Base-by-base conservation (phyloP, 1,284 basidiomycete genomes). In the Leccinum subrobustum region DNA sequence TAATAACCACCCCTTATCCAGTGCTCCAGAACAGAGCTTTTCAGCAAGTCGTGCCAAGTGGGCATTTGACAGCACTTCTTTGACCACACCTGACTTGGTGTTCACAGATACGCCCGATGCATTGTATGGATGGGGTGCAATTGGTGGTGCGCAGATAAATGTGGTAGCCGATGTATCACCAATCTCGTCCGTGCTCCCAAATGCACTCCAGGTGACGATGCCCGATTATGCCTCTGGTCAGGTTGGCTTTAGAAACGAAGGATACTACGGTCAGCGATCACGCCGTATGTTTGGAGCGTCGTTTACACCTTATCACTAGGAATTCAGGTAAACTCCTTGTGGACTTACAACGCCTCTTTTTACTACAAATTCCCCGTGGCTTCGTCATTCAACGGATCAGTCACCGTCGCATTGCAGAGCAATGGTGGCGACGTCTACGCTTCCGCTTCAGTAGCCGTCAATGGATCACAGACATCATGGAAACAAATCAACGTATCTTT, bases 311-410 rank as follows among this genome's bases (percentile, higher is more conserved):
- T 25, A 29, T 52, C 53, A 44, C 12, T 61, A 89, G 88, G 88
- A 16, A 88, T 91, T 70, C 85, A 83, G 51, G 79, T 91, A 29
- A 75, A 83, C 51, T 70, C 80, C 0, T 71, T 77, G 1, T 83
- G 81, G 74, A 83, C 78, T 1, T 91, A 91, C 72, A 82, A 78
- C 11, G 86, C 84, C 0, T 88, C 87, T 0, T 84, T 91, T 66
- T 88, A 79, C 70, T 87, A 83, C 68, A 83, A 80, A 58, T 85
- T 87, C 73, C 81, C 86, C 0, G 65, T 70, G 2, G 64, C 78
- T 5, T 81, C 83, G 1, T 72, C 73, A 8, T 83, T 84, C 68
- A 65, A 73, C 3, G 82, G 81, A 4, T 73, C 66, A 33, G 70
- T 82, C n/a, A 80, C 77, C 3, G 68, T 86, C 52, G 74, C 78